Evolutionary conservation across 1,284 basidiomycete genomes (phyloP), one percentile per base, ranked within the genome.

Genomic region (Phaffia rhodozyma): DNA sequence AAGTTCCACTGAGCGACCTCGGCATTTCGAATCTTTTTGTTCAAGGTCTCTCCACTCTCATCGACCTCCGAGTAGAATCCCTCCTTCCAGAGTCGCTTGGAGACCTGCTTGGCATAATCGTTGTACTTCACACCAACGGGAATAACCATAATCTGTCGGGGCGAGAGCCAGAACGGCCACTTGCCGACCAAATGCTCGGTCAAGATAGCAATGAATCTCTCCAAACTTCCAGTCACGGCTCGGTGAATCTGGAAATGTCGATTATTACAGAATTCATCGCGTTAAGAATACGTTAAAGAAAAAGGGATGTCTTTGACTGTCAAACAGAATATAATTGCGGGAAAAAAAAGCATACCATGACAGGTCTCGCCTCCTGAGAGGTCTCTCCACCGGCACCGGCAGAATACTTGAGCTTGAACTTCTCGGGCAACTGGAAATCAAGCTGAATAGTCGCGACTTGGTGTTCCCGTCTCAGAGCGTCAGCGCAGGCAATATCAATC

Each of bases 361-460:
- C 94, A 5, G 96, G 96, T 57, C 93, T 83, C n/a, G 69, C 72
- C 21, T 82, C 76, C 58, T 78, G 79, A 18, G 79, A 71, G 9
- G 71, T 77, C 23, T 79, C 78, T 65, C 86, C 86, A 60, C 86
- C 85, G 21, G 84, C 67, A 52, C 72, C 82, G 34, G 77, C 77
- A 27, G 60, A 87, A 79, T 92, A 98, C 73, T 87, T 87, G 68
- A 99, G 82, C 76, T 96, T 87, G 81, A 99, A 98, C 58, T 91
- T 86, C 73, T 97, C 87, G n/a, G 96, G 96, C 11, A 99, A 83
- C 77, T 98, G 91, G 84, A 97, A 99, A 79, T 98, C 96, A 69
- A 99, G 88, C 77, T 98, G 89, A 75, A 98, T 97, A 4, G 96
- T 98, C 55, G 93, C 94, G 71, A 96, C 98, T 78, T 99, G 96